Percentiles rank a stretch among this genome's conserved stretches.
Evolutionary conservation across 2,329 filamentous ascomycete genomes (phyloP).

Genomic region (Neobulgaria alba): DNA sequence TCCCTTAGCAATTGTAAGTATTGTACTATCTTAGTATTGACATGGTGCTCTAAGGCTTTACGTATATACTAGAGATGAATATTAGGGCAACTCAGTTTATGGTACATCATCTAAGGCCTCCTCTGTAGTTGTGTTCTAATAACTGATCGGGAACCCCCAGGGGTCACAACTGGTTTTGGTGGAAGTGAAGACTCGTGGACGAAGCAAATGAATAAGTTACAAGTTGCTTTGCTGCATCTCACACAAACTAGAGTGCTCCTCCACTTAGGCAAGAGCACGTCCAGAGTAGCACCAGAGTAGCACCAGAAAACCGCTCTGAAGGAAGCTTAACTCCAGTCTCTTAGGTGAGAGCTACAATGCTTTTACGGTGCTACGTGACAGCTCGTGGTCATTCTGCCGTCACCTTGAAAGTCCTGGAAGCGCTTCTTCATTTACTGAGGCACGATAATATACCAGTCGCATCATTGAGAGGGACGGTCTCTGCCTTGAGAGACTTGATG

Average conservation of each 20-base stretch:
- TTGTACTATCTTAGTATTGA: too few species aligned
- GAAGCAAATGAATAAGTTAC: constrained; percentile 39
- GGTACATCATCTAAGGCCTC: too few species aligned
- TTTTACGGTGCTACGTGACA: constrained; percentile 47
- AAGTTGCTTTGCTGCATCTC: constrained; percentile 48
- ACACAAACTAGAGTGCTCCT: constrained; percentile 40
- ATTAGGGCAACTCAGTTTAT: too few species aligned
- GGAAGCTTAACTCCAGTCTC: constrained; percentile 42
- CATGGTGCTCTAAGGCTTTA: too few species aligned
- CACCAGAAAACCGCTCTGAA: too few species aligned
- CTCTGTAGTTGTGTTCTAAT: too few species aligned
- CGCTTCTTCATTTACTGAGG: constrained; percentile 38
- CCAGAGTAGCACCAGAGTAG: too few species aligned
- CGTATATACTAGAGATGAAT: too few species aligned
- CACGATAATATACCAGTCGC: constrained; percentile 36
- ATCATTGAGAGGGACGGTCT: constrained; percentile 47
- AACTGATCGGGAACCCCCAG: too few species aligned
- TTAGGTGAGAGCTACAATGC: constrained; percentile 47
- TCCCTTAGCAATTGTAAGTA: too few species aligned
- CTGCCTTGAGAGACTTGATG: constrained; percentile 48
- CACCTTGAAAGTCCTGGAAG: constrained; percentile 37
- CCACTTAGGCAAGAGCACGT: constrained; percentile 5
- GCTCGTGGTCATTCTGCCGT: constrained; percentile 49
- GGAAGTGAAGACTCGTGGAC: constrained; percentile 55
- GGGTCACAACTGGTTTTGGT: constrained; percentile 59